Base-by-base conservation (phyloP, 768 basidiomycete genomes). In the Boletus pseudo-olivaceus region DNA sequence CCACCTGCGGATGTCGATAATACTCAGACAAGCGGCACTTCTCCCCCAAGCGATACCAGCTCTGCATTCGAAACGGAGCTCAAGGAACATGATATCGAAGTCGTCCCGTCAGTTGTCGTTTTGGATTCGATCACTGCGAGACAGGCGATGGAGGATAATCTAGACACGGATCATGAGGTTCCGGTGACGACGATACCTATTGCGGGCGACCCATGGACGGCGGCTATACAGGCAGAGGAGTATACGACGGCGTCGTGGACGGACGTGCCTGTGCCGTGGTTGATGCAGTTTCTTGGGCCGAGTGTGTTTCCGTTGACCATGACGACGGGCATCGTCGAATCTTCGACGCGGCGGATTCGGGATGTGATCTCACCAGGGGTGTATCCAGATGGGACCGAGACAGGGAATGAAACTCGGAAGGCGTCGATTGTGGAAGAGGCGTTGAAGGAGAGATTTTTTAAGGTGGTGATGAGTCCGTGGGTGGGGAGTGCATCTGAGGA, bases 271-370 rank as follows among this genome's bases (percentile, higher is more conserved):
- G 41, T 55, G 40, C 55, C 63, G 45, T 63, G 60, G 35, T 65
- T 83, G 50, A 57, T 75, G 51, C 61, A 67, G 29, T 49, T 82
- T 35, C 66, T 88, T 4, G 88, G 85, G 0, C 80, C 82, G 5
- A 81, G 78, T 11, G 64, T 70, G 9, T 67, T 89, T 37, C 82
- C 87, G 1, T 57, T 79, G 51, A 83, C 82, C 5, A 85, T 87
- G 66, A 74, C 72, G 3, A 72, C 82, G 2, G 85, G 84, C 12
- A 67, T 87, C 47, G 81, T 86, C 49, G 88, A 90, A 66, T 74
- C 72, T 37, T 84, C 84, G 4, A 78, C 84, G 47, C 76, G 88
- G 29, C 74, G 76, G 41, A 75, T 90, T 66, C 77, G 76, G 46
- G 63, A 75, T 2, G 67, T 85, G 51, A 58, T 72, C 5, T 59